phyloP scores from a whole-genome alignment of 257 asterid species.

The Lycium barbarum region DNA sequence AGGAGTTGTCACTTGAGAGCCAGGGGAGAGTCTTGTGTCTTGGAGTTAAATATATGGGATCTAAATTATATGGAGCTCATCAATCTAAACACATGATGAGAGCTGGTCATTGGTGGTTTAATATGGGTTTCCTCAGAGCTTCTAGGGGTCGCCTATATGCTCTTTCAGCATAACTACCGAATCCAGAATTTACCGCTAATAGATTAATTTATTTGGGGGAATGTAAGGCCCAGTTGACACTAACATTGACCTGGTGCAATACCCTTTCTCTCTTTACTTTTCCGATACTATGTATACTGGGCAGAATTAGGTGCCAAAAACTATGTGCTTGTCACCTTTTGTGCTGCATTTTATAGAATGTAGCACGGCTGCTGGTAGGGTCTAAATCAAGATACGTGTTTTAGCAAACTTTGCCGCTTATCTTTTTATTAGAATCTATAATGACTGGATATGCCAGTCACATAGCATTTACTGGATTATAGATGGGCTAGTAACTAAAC shows the following conservation, averaged over 20 bases:
- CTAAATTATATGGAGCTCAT: neutral
- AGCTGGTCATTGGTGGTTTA: neutral
- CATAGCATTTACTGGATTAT: neutral
- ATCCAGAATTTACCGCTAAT: neutral
- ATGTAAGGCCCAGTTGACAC: neutral
- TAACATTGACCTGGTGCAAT: neutral
- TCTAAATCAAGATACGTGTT: neutral
- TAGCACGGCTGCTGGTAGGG: constrained; percentile 10
- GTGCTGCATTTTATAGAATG: constrained; percentile 9
- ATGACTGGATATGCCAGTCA: neutral
- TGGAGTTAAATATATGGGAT: neutral
- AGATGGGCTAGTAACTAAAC: constrained; percentile 15
- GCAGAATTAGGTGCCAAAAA: neutral
- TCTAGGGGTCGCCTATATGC: neutral
- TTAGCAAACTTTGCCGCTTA: neutral
- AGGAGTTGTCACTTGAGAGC: neutral
- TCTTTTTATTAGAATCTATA: neutral
- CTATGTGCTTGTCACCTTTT: neutral
- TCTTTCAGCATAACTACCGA: neutral
- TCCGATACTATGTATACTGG: neutral
- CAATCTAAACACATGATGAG: neutral
- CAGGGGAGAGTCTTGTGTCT: constrained; percentile 1
- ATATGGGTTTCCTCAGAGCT: neutral
- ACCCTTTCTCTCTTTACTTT: neutral
- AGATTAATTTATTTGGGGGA: neutral